A percentile compares a stretch with the other conserved stretches of the same genome.
Conservation (phyloP, 2,329 filamentous ascomycete species). For the Trichoderma endophyticum region DNA sequence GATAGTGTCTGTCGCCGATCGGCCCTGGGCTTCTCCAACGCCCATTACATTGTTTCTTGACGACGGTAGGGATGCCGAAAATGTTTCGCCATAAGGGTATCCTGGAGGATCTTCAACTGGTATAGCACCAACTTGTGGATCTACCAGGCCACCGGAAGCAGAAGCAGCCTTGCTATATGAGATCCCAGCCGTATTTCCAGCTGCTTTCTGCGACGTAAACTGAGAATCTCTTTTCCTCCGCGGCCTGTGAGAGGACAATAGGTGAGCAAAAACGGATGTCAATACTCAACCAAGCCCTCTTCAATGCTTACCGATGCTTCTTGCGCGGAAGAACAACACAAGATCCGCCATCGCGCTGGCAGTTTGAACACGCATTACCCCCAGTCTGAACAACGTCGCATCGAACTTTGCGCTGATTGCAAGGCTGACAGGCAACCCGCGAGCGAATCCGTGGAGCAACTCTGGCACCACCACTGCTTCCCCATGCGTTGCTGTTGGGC, state of each 20-base stretch:
- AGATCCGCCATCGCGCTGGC: not conserved
- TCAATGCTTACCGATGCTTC: conserved; percentile 1
- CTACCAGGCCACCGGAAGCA: not conserved
- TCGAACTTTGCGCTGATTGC: conserved; percentile 8
- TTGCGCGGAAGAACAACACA: conserved; percentile 1
- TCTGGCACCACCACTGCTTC: not conserved
- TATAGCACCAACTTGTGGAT: not conserved
- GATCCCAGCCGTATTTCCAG: not conserved
- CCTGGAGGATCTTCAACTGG: not conserved
- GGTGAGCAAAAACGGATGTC: not conserved
- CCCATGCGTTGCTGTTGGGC: not conserved
- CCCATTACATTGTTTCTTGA: not conserved
- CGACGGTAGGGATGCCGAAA: not conserved
- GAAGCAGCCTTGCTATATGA: not conserved
- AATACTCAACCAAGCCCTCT: not conserved
- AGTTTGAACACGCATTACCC: not conserved
- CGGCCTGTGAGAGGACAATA: not conserved
- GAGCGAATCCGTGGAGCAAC: not conserved
- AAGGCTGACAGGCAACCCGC: not conserved
- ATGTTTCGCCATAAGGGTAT: not conserved
- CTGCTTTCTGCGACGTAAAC: not conserved
- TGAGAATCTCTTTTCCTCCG: not conserved
- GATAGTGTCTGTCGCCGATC: not conserved
- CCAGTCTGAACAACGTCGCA: conserved; percentile 7
- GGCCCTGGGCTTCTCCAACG: not conserved